Evolutionary conservation across 2,329 filamentous ascomycete species (phyloP).

Genomic region (Alternaria arborescens): DNA sequence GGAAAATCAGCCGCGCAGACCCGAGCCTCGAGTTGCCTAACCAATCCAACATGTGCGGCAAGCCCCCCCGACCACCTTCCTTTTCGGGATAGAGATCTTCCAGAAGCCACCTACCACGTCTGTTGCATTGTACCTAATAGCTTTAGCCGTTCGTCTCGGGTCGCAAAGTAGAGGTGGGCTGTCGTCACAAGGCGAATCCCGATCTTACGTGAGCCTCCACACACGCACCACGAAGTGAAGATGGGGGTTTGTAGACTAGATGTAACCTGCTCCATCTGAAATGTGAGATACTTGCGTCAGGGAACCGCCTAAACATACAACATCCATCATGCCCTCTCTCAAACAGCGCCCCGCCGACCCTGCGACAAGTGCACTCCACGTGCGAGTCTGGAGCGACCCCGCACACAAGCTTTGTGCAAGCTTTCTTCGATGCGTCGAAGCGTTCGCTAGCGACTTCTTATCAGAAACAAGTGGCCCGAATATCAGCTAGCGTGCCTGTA

Average conservation of each 20-base stretch:
- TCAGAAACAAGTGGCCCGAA: background rate
- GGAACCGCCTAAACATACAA: background rate
- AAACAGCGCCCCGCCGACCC: background rate
- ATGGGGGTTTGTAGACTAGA: background rate
- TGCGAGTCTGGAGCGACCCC: background rate
- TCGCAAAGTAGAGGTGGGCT: background rate
- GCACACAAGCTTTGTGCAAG: slow-evolving; percentile 2
- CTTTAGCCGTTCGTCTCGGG: background rate
- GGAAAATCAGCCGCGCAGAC: background rate
- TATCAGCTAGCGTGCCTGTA: background rate
- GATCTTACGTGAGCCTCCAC: background rate
- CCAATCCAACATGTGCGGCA: background rate
- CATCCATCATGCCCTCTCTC: background rate
- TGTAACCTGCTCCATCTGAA: background rate
- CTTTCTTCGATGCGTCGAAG: slow-evolving; percentile 1
- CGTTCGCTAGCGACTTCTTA: slow-evolving; percentile 4
- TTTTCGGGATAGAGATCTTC: background rate
- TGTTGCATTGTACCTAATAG: background rate
- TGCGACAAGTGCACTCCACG: background rate
- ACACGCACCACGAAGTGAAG: background rate
- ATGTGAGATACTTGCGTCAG: background rate
- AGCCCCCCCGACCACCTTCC: background rate
- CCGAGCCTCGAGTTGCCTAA: background rate
- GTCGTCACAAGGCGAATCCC: background rate
- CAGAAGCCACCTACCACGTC: background rate